Evolutionary conservation across 2,329 filamentous ascomycete species (phyloP).

Genomic region (Neurospora crassa): DNA sequence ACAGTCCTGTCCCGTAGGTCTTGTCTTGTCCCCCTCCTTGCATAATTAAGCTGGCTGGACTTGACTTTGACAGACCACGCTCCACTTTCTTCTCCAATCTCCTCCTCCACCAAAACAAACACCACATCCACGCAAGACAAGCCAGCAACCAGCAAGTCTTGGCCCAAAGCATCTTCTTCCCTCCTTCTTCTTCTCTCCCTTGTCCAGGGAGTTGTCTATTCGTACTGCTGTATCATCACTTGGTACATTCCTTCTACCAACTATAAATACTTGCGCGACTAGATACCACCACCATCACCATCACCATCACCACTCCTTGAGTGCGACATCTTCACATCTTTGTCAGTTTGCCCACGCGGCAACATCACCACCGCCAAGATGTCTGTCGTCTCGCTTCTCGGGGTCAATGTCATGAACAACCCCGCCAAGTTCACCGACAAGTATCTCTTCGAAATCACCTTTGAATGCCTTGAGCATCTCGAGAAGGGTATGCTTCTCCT

Average conservation of each 20-base stretch:
- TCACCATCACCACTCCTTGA: too few species aligned
- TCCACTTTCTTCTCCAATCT: not conserved
- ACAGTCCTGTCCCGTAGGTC: not conserved
- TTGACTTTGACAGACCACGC: not conserved
- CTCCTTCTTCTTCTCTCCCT: slow-evolving; percentile 1
- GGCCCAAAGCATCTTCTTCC: not conserved
- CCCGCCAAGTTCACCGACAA: slow-evolving; percentile 86
- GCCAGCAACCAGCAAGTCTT: not conserved
- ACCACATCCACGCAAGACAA: not conserved
- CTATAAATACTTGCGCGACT: slow-evolving; percentile 8
- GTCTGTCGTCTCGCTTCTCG: slow-evolving; percentile 93
- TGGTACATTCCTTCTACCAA: not conserved
- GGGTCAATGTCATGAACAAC: slow-evolving; percentile 95
- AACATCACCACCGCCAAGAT: slow-evolving; percentile 40
- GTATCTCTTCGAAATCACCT: slow-evolving; percentile 97
- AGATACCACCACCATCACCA: not conserved
- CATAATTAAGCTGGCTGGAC: not conserved
- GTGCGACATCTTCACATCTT: not conserved
- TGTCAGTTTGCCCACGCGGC: not conserved
- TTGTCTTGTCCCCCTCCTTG: not conserved
- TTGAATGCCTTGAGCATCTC: slow-evolving; percentile 89
- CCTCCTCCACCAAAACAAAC: not conserved
- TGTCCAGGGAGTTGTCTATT: not conserved
- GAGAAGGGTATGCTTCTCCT: slow-evolving; percentile 61
- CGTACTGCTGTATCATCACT: not conserved